Evolutionary conservation across 768 basidiomycete species (phyloP).

Genomic region (Tricholoma sp.): DNA sequence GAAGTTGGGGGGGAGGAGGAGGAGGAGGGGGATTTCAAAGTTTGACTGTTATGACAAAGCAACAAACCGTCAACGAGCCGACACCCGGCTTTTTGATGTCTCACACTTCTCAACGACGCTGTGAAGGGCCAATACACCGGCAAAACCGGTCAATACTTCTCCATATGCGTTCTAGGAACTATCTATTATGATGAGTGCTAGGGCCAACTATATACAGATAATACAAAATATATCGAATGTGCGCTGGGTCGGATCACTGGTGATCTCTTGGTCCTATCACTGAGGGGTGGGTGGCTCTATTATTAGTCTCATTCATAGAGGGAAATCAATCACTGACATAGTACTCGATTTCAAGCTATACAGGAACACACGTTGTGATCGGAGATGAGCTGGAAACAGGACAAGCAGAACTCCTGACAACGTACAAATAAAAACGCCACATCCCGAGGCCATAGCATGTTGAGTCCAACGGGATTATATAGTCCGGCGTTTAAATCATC

Average conservation of each 20-base stretch:
- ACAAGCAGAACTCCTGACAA: constrained; percentile 18
- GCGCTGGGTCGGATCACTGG: no score
- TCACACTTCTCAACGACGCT: no score
- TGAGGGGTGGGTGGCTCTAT: no score
- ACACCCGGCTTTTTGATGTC: no score
- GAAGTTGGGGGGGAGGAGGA: not conserved
- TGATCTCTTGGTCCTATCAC: no score
- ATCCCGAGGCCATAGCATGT: constrained; percentile 78
- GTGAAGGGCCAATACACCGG: no score
- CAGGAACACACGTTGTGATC: constrained; percentile 6
- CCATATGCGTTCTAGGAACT: no score
- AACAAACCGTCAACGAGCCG: not conserved
- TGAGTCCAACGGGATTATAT: constrained; percentile 84
- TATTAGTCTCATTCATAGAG: constrained; percentile 6
- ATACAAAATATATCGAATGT: not conserved
- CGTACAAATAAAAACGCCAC: constrained; percentile 91
- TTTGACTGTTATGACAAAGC: not conserved
- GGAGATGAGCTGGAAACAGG: constrained; percentile 9
- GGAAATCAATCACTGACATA: constrained; percentile 53
- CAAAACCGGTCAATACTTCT: no score
- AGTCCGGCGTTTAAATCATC: constrained; percentile 62
- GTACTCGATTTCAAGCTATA: constrained; percentile 91
- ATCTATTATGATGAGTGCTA: no score
- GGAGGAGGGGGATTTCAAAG: not conserved
- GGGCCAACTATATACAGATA: not conserved